Evolutionary conservation across 306 rosid genomes (phyloP).

Genomic region (Begonia peltatifolia): DNA sequence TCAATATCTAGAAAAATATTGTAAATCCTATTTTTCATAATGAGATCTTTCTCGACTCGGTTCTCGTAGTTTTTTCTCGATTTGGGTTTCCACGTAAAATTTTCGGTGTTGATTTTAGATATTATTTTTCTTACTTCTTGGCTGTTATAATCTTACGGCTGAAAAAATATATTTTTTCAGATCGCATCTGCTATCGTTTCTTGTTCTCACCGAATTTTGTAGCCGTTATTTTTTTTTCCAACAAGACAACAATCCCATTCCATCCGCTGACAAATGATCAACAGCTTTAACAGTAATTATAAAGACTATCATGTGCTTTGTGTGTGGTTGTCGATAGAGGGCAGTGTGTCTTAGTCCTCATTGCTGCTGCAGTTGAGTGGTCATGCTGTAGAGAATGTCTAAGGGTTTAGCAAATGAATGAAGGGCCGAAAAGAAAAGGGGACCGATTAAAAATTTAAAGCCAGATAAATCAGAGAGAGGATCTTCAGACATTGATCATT

Average conservation of each 20-base stretch:
- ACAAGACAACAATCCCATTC: background rate
- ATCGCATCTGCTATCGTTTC: too few species aligned
- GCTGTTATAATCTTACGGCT: too few species aligned
- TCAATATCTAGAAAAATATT: too few species aligned
- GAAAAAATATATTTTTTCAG: too few species aligned
- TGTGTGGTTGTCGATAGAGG: conserved; percentile 13
- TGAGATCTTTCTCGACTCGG: too few species aligned
- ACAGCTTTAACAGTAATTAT: background rate
- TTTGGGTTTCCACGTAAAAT: too few species aligned
- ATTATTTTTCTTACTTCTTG: too few species aligned
- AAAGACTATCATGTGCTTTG: background rate
- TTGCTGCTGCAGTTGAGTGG: conserved; percentile 35
- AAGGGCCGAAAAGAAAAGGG: conserved; percentile 1
- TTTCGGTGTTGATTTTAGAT: too few species aligned
- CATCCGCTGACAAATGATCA: background rate
- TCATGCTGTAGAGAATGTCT: conserved; percentile 19
- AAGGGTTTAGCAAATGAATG: background rate
- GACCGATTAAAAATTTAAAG: background rate
- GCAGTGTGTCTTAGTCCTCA: conserved; percentile 26
- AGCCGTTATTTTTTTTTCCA: too few species aligned
- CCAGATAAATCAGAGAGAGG: conserved; percentile 13
- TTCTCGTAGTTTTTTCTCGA: too few species aligned
- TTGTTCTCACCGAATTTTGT: too few species aligned
- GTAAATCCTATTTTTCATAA: too few species aligned
- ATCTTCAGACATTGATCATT: conserved; percentile 16